A percentile compares a stretch with the other conserved stretches of the same genome.
Evolutionary conservation across 352 stramenopile species (phyloP).

Genomic region (Globisporangium rhizosaccharum): DNA sequence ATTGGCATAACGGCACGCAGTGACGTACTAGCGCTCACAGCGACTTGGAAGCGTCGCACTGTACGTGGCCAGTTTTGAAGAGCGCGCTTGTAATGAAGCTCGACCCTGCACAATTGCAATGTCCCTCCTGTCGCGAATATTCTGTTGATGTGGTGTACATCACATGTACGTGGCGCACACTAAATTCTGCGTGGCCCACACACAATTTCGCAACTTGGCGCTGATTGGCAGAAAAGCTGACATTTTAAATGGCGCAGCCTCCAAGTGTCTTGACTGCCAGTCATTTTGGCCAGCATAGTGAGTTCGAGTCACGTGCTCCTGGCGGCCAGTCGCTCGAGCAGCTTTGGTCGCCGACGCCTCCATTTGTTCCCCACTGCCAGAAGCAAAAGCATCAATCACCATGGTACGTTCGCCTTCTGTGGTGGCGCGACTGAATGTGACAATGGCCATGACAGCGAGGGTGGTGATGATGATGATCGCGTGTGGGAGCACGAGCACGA

Average conservation of each 20-base stretch:
- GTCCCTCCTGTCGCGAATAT: neutral
- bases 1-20: too few species aligned
- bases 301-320: conserved; percentile 43
- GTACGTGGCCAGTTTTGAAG: neutral
- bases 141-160: neutral
- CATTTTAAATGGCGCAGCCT: conserved; percentile 29
- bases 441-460: neutral
- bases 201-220: neutral
- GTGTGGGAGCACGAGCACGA: neutral
- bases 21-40: too few species aligned
- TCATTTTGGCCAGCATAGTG: conserved; percentile 70
- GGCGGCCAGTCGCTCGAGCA: conserved; percentile 23
- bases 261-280: conserved; percentile 64
- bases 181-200: neutral
- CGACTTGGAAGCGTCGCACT: neutral
- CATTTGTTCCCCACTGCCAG: conserved; percentile 76
- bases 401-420: conserved; percentile 45
- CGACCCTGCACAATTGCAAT: neutral
- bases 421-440: conserved; percentile 1
- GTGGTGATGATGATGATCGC: neutral
- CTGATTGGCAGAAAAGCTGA: neutral
- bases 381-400: conserved; percentile 85
- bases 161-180: neutral
- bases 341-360: conserved; percentile 22
- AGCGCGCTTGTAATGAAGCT: neutral